Percentiles rank a stretch among this genome's conserved stretches.
Evolutionary conservation across 73 alveolate species (phyloP).

Genomic region (Uronychia setigera): DNA sequence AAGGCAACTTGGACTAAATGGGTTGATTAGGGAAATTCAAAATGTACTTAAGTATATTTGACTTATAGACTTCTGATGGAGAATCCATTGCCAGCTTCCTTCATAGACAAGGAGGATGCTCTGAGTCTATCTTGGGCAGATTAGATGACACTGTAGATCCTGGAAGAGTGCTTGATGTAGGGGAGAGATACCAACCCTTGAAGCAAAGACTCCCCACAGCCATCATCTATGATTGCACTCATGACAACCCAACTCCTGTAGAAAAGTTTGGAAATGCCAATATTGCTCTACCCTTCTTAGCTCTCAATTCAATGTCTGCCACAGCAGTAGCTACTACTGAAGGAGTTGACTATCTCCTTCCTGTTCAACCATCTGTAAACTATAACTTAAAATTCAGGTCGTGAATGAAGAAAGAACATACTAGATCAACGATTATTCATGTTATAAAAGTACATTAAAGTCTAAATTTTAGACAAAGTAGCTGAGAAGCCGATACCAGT

Average conservation of each 20-base stretch:
- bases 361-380: constrained; percentile 79
- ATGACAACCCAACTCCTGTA: constrained; percentile 91
- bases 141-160: constrained; percentile 72
- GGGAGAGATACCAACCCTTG: constrained; percentile 55
- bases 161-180: constrained; percentile 12
- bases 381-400: background rate
- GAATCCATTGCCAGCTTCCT: constrained; percentile 50
- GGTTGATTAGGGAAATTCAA: constrained; percentile 88
- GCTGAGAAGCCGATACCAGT: background rate
- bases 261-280: constrained; percentile 77
- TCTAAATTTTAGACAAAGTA: constrained; percentile 11
- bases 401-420: constrained; percentile 91
- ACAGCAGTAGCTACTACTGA: constrained; percentile 90
- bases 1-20: constrained; percentile 84
- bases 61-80: constrained; percentile 60
- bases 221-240: constrained; percentile 94
- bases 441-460: constrained; percentile 9
- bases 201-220: constrained; percentile 73
- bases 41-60: constrained; percentile 27
- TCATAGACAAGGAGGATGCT: constrained; percentile 80
- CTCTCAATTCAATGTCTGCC: constrained; percentile 74
- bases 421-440: constrained; percentile 10
- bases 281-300: constrained; percentile 81
- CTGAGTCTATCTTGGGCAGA: constrained; percentile 73
- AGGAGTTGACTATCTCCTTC: constrained; percentile 92